Evolutionary conservation across 2,329 filamentous ascomycete species (phyloP).

Genomic region (Colletotrichum orbiculare): DNA sequence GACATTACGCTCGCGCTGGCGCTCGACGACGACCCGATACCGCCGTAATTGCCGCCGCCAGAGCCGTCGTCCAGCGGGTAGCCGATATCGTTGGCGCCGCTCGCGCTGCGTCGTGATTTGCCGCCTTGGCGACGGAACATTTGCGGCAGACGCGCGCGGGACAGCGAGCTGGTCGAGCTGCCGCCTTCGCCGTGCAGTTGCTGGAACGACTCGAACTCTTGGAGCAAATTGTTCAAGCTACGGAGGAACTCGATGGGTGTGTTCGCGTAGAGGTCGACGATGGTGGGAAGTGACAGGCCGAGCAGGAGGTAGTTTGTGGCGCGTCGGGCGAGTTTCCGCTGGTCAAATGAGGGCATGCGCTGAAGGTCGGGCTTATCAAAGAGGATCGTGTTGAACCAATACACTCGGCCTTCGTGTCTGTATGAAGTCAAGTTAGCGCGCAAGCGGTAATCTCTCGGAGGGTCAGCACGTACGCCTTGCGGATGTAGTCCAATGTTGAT

Average conservation of each 20-base stretch:
- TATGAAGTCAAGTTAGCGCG: conserved; percentile 19
- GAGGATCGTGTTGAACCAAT: conserved; percentile 98
- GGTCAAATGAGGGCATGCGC: conserved; percentile 87
- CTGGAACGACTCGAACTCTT: conserved; percentile 95
- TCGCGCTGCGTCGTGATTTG: conserved; percentile 67
- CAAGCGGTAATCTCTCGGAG: background rate
- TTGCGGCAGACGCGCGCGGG: conserved; percentile 81
- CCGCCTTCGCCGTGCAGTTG: conserved; percentile 85
- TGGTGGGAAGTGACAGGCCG: conserved; percentile 88
- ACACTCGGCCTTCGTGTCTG: conserved; percentile 92
- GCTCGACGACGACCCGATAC: conserved; percentile 44
- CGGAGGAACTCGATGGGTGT: conserved; percentile 87
- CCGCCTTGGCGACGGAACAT: conserved; percentile 79
- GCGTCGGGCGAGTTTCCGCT: conserved; percentile 85
- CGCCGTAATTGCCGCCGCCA: conserved; percentile 41
- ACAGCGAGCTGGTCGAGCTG: conserved; percentile 73
- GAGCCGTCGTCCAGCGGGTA: conserved; percentile 42
- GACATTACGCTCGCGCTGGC: conserved; percentile 61
- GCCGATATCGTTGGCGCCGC: conserved; percentile 55
- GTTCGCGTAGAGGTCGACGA: conserved; percentile 87
- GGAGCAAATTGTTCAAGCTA: conserved; percentile 83
- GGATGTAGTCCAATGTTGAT: conserved; percentile 90
- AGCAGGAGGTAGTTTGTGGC: conserved; percentile 95
- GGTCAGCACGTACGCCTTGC: conserved; percentile 78
- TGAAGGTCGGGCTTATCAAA: conserved; percentile 85